Evolutionary conservation across 179 eudicot genomes (phyloP).

Genomic region (Corrigiola litoralis): DNA sequence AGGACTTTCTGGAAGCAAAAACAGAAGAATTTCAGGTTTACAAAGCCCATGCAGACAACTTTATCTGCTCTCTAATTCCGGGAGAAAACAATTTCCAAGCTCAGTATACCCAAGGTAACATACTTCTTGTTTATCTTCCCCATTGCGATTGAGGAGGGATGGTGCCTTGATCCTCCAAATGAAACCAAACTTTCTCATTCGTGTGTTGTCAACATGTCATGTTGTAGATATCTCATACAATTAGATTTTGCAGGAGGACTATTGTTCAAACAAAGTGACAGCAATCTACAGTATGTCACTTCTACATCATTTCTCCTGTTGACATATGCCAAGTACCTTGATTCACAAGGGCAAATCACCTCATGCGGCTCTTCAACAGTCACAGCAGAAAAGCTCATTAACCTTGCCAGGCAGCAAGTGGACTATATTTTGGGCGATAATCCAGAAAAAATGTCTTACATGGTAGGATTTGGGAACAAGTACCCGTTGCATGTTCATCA

Average conservation of each 20-base stretch:
- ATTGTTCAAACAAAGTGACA: constrained; percentile 56
- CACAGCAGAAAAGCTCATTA: constrained; percentile 48
- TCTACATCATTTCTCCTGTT: constrained; percentile 63
- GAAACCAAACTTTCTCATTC: too few relatives aligned
- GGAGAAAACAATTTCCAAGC: constrained; percentile 61
- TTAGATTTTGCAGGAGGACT: constrained; percentile 60
- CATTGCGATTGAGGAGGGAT: neutral
- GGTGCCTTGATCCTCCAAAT: too few relatives aligned
- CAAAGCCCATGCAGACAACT: constrained; percentile 75
- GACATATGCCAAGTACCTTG: constrained; percentile 71
- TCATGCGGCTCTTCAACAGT: constrained; percentile 50
- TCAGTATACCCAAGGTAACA: constrained; percentile 73
- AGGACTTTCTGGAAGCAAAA: constrained; percentile 61
- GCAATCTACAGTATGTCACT: constrained; percentile 91
- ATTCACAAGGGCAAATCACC: constrained; percentile 30
- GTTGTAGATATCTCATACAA: neutral
- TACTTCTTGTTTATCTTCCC: neutral
- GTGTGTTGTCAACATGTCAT: neutral
- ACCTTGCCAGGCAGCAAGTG: constrained; percentile 64
- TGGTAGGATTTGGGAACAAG: constrained; percentile 79
- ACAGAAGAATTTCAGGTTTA: constrained; percentile 49
- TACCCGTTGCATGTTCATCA: constrained; percentile 70
- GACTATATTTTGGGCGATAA: constrained; percentile 82
- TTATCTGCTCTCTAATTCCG: constrained; percentile 69
- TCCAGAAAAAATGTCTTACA: constrained; percentile 67